Conservation (phyloP, 2,329 filamentous ascomycete species). For the Stagonosporopsis chrysanthemi region DNA sequence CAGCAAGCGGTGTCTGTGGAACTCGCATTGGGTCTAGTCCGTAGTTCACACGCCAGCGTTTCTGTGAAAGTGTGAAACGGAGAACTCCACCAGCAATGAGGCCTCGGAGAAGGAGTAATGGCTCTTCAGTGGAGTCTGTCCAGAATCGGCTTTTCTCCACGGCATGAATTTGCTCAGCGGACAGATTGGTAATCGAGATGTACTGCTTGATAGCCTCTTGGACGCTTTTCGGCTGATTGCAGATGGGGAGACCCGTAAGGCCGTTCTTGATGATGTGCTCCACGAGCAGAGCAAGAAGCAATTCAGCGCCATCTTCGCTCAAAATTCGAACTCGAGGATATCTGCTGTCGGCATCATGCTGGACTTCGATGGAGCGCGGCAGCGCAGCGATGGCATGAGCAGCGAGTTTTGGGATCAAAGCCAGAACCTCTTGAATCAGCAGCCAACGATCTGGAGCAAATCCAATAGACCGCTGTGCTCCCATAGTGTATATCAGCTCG, state of each 20-base stretch:
- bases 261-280: constrained; percentile 55
- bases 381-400: constrained; percentile 41
- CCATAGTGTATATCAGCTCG: constrained; percentile 70
- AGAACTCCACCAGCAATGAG: constrained; percentile 65
- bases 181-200: constrained; percentile 52
- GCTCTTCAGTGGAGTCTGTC: constrained; percentile 43
- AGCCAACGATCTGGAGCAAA: constrained; percentile 64
- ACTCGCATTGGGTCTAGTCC: constrained; percentile 59
- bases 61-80: constrained; percentile 60
- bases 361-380: constrained; percentile 55
- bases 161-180: constrained; percentile 34
- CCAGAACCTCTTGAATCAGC: constrained; percentile 62
- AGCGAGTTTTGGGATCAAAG: constrained; percentile 51
- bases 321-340: constrained; percentile 63
- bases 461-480: constrained; percentile 60
- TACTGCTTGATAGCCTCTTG: constrained; percentile 58
- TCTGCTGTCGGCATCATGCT: constrained; percentile 36
- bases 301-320: constrained; percentile 40
- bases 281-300: constrained; percentile 36
- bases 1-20: constrained; percentile 61
- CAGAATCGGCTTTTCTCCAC: constrained; percentile 46
- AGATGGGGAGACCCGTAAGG: constrained; percentile 55
- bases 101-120: constrained; percentile 61
- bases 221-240: constrained; percentile 41
- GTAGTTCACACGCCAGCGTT: constrained; percentile 72